phyloP scores from a whole-genome alignment of 2,329 filamentous ascomycete species.

The Massarina eburnea region DNA sequence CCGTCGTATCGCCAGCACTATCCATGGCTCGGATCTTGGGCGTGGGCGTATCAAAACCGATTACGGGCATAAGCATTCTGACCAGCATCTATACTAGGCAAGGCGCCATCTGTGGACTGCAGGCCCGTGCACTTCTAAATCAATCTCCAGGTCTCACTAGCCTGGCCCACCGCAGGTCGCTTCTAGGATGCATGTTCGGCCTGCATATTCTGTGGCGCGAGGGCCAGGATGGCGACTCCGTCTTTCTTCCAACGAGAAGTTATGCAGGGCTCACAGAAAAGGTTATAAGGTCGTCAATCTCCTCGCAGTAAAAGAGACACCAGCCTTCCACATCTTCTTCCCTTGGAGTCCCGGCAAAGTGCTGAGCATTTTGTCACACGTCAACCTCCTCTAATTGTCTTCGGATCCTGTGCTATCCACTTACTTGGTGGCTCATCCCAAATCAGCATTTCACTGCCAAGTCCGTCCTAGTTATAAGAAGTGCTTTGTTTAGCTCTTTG shows the following conservation, averaged over 20 bases:
- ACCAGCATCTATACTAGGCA: slow-evolving; percentile 22
- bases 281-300: slow-evolving; percentile 23
- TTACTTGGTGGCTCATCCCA: slow-evolving; percentile 1
- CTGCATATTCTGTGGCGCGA: slow-evolving; percentile 33
- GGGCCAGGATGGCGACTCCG: slow-evolving; percentile 26
- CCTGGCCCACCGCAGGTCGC: slow-evolving; percentile 28
- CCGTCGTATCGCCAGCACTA: slow-evolving; percentile 18
- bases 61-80: slow-evolving; percentile 26
- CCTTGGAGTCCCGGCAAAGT: neutral
- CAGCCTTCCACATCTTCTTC: slow-evolving; percentile 3
- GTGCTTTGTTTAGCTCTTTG: neutral
- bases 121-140: slow-evolving; percentile 29
- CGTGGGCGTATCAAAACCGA: slow-evolving; percentile 33
- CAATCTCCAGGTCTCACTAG: slow-evolving; percentile 33
- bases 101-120: slow-evolving; percentile 22
- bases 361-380: slow-evolving; percentile 4
- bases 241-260: slow-evolving; percentile 29
- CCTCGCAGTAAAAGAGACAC: slow-evolving; percentile 4
- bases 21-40: slow-evolving; percentile 20
- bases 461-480: slow-evolving; percentile 1
- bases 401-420: neutral
- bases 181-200: slow-evolving; percentile 23
- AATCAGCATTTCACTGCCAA: neutral
- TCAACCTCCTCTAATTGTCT: slow-evolving; percentile 3
- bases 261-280: slow-evolving; percentile 13